A percentile compares a stretch with the other conserved stretches of the same genome.
Conservation (phyloP, 352 stramenopile species). For the Phytophthora niederhauseri region DNA sequence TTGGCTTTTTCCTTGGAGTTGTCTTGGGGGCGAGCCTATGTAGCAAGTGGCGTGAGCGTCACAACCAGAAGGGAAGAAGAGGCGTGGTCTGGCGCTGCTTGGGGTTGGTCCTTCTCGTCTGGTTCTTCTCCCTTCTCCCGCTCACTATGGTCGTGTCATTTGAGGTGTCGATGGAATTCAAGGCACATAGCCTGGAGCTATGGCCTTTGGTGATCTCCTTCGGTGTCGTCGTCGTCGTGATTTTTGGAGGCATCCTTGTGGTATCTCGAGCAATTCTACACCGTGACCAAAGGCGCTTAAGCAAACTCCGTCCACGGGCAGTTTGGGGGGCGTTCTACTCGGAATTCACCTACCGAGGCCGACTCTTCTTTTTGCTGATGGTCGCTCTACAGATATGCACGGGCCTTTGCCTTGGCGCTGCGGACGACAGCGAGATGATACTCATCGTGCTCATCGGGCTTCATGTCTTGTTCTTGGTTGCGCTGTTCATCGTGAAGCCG, state of each 20-base stretch:
- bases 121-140: conserved; percentile 59
- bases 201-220: conserved; percentile 37
- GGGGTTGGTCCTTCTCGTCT: conserved; percentile 54
- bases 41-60: conserved; percentile 15
- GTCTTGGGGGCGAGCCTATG: conserved; percentile 22
- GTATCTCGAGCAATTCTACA: conserved; percentile 41
- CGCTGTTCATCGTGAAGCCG: conserved; percentile 33
- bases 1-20: conserved; percentile 44
- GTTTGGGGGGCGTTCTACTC: conserved; percentile 58
- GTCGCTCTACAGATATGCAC: conserved; percentile 51
- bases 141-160: conserved; percentile 53
- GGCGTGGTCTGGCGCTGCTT: conserved; percentile 50
- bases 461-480: conserved; percentile 49
- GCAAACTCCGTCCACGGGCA: conserved; percentile 42
- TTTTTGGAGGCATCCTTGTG: conserved; percentile 37
- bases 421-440: conserved; percentile 46
- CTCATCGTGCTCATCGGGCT: conserved; percentile 49
- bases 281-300: conserved; percentile 38
- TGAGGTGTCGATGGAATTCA: conserved; percentile 64
- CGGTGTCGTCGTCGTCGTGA: conserved; percentile 34
- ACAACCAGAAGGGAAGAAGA: conserved; percentile 12
- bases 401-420: conserved; percentile 47
- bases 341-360: conserved; percentile 45
- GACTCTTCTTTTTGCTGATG: conserved; percentile 58
- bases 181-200: conserved; percentile 20